Base-by-base conservation (phyloP, 2,329 filamentous ascomycete species). In the Hypomyces rosellus region DNA sequence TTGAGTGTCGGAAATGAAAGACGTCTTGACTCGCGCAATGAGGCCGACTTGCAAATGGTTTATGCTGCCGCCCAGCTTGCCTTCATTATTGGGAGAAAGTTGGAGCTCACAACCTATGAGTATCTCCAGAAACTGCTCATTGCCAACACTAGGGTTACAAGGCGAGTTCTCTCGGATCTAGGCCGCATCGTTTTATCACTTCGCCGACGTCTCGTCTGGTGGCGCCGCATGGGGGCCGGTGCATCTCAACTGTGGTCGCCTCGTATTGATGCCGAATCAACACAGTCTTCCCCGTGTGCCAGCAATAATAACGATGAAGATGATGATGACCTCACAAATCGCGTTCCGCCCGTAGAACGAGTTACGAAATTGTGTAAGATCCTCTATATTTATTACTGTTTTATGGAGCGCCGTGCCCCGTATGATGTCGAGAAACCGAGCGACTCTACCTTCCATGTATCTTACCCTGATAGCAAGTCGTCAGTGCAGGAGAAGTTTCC, bases 381-480 rank as follows among this genome's bases (percentile, higher is more conserved):
- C 9, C 48, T 53, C 15, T 53, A 53, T 12, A 34, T 53, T 11
- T 50, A 53, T 16, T 50, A 38, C 34, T 53, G 51, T 25, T 52
- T 48, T 18, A 45, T 49, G 50, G 39, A 33, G 42, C 50, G 50
- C 16, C 36, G 41, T 4, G 30, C 49, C 7, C 4, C 41, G 5
- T 30, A 18, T 2, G 15, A 18, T 42, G 36, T 25, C 9, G 45
- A 48, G 4, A 39, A 34, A 14, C 12, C 25, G 11, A 6, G 11
- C 22, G 15, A 46, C 15, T 25, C 14, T 4, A 47, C 16, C 22
- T 42, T 44, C 20, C 15, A 8, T 18, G 39, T 51, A 11, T 11
- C 18, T 7, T 42, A 52, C 25, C 41, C 50, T 5, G 50, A 46
- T n/a, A 33, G 14, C 5, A 12, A 2, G 5, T 18, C 15, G n/a